A percentile compares a stretch with the other conserved stretches of the same genome.
Evolutionary conservation across 192 early-diverging fungal genomes (phyloP).

Genomic region (Coemansia pectinata): DNA sequence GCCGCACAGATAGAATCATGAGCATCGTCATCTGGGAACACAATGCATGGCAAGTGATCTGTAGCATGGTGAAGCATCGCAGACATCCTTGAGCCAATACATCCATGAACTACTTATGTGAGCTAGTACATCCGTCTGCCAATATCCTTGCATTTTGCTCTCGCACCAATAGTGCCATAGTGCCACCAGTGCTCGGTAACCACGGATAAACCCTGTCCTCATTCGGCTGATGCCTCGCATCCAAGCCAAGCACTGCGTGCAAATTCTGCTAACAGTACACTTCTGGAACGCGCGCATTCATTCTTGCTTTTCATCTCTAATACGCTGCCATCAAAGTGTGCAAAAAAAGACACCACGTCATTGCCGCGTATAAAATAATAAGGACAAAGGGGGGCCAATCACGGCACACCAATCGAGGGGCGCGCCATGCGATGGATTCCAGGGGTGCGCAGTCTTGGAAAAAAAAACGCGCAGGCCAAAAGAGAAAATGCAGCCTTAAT

Average conservation of each 20-base stretch:
- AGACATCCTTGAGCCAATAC: too few species aligned
- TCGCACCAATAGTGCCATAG: background rate
- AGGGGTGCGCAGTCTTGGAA: slow-evolving; percentile 1
- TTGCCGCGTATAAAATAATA: background rate
- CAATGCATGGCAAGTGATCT: too few species aligned
- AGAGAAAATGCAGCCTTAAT: background rate
- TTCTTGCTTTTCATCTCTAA: background rate
- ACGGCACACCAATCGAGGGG: slow-evolving; percentile 16
- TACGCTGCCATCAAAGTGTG: background rate
- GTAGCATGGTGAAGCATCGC: too few species aligned
- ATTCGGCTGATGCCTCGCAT: background rate
- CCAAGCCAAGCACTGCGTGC: background rate
- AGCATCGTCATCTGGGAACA: too few species aligned
- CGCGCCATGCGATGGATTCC: slow-evolving; percentile 16
- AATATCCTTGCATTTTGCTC: background rate
- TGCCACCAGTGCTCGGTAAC: background rate
- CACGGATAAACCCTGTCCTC: background rate
- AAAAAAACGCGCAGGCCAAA: slow-evolving; percentile 4
- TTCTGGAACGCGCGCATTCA: too few species aligned
- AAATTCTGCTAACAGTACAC: too few species aligned
- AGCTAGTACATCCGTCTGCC: too few species aligned
- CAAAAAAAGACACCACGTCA: too few species aligned
- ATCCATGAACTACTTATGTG: too few species aligned
- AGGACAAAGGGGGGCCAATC: slow-evolving; percentile 9
- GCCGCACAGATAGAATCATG: too few species aligned